phyloP scores from a whole-genome alignment of 2,329 filamentous ascomycete species.

The Emmonsiellopsis sp. region DNA sequence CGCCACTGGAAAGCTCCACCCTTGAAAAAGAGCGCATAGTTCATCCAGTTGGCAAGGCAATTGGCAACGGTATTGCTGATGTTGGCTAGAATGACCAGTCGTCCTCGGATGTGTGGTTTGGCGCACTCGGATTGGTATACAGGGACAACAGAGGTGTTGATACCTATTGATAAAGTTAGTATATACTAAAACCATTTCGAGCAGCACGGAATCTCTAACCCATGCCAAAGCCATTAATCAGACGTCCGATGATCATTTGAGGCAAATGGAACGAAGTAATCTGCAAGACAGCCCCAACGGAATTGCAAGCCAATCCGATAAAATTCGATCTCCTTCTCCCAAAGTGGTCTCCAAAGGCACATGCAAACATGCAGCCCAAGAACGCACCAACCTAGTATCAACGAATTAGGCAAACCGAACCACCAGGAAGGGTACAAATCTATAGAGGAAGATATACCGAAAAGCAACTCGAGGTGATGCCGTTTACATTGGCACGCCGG shows the following conservation, averaged over 20 bases:
- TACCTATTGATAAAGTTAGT: not conserved
- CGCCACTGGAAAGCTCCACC: slow-evolving; percentile 27
- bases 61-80: slow-evolving; percentile 21
- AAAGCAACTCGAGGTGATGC: slow-evolving; percentile 2
- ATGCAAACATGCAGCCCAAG: not conserved
- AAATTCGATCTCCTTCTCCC: slow-evolving; percentile 15
- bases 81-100: slow-evolving; percentile 16
- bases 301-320: slow-evolving; percentile 14
- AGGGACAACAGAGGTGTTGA: not conserved
- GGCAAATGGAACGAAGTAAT: slow-evolving; percentile 10
- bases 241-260: slow-evolving; percentile 14
- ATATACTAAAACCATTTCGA: not conserved
- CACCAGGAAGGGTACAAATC: not conserved
- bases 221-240: slow-evolving; percentile 10
- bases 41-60: slow-evolving; percentile 34
- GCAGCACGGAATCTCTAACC: not conserved
- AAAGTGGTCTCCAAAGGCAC: slow-evolving; percentile 9
- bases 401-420: no score
- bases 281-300: slow-evolving; percentile 14
- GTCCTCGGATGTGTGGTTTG: slow-evolving; percentile 4
- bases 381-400: not conserved
- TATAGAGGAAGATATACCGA: not conserved
- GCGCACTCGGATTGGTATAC: slow-evolving; percentile 1
- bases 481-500: not conserved
- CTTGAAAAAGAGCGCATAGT: slow-evolving; percentile 25